A percentile compares a stretch with the other conserved stretches of the same genome.
Evolutionary conservation across 352 stramenopile species (phyloP).

Genomic region (Phytophthora vignae): DNA sequence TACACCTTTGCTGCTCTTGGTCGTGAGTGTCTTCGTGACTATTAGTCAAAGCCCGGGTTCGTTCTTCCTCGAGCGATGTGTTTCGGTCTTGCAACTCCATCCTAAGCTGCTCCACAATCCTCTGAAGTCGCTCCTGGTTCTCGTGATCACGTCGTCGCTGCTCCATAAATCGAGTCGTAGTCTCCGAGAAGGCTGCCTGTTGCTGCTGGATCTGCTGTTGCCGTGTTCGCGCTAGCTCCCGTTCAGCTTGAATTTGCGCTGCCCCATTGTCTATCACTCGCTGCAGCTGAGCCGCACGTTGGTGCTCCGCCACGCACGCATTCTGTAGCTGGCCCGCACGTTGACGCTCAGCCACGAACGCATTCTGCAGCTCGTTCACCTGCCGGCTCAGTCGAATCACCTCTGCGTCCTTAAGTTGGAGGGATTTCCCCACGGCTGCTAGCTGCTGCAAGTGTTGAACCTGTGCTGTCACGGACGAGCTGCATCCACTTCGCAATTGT

Average conservation of each 20-base stretch:
- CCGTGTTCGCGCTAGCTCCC: background rate
- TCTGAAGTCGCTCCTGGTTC: constrained; percentile 1
- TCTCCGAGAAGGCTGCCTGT: constrained; percentile 1
- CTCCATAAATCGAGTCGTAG: background rate
- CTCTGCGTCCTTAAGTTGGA: background rate
- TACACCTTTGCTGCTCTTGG: background rate
- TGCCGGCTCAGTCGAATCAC: background rate
- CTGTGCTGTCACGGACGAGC: background rate
- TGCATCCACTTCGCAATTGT: constrained; percentile 4
- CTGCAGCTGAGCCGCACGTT: background rate
- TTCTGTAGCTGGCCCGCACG: constrained; percentile 6
- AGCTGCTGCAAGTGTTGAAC: background rate
- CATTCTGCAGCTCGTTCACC: background rate
- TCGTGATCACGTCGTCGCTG: background rate
- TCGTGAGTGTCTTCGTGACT: background rate
- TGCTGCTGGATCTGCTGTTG: constrained; percentile 4
- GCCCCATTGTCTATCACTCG: background rate
- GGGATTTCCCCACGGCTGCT: background rate
- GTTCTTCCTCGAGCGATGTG: background rate
- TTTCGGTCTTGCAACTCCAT: constrained; percentile 5
- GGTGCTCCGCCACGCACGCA: no score
- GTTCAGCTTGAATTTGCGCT: constrained; percentile 3
- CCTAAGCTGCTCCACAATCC: constrained; percentile 1
- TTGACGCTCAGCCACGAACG: background rate
- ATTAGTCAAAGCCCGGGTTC: no score